Conservation (phyloP, 345 rosid species). For the Camelina laxa region DNA sequence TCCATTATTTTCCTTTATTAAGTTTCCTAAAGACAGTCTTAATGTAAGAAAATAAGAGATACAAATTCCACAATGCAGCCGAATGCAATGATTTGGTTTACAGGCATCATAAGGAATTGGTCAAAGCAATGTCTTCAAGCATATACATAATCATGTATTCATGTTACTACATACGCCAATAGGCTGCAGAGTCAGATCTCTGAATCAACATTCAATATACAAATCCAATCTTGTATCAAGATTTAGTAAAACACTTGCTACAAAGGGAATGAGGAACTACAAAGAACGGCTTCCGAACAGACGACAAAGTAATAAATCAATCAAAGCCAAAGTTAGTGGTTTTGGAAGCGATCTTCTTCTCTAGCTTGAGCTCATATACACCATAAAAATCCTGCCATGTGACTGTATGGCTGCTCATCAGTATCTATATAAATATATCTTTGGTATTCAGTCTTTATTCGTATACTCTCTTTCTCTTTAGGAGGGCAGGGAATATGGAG, state of each 20-base stretch:
- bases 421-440: conserved; percentile 10
- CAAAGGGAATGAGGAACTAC: conserved; percentile 1
- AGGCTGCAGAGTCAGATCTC: conserved; percentile 28
- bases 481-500: conserved; percentile 68
- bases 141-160: conserved; percentile 32
- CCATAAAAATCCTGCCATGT: conserved; percentile 6
- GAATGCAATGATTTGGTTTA: background rate
- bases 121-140: conserved; percentile 20
- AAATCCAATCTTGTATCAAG: conserved; percentile 24
- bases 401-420: conserved; percentile 20
- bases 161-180: conserved; percentile 25
- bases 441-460: conserved; percentile 47
- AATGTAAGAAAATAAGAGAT: too few relatives aligned
- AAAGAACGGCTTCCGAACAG: background rate
- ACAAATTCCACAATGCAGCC: too few relatives aligned
- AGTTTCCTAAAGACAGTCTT: too few relatives aligned
- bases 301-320: conserved; percentile 13
- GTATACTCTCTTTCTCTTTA: conserved; percentile 73
- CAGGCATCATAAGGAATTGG: background rate
- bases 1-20: conserved; percentile 1
- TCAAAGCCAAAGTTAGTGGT: conserved; percentile 14
- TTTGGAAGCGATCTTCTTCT: conserved; percentile 27
- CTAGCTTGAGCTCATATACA: conserved; percentile 22
- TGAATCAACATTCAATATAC: conserved; percentile 33
- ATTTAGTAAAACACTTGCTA: conserved; percentile 28